Base-by-base conservation (phyloP, 805 yeast species). In the Lachancea sp. region DNA sequence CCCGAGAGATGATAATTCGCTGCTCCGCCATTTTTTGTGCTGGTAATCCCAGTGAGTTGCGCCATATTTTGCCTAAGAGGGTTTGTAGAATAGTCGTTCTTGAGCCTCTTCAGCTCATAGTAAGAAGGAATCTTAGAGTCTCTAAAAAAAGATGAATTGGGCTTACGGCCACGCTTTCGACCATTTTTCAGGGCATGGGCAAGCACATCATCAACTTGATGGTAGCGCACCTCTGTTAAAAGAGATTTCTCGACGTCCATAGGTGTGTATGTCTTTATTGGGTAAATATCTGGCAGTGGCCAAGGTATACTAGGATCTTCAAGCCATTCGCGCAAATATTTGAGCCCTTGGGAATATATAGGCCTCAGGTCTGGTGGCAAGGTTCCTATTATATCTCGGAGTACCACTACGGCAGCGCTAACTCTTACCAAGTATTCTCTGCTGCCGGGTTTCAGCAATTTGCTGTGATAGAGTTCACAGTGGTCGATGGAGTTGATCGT, bases 401-500 rank as follows among this genome's bases (percentile, higher is more conserved):
- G 61, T 22, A 88, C 85, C 3, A 88, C 95, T 15, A 83, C 72
- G 1, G 95, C 87, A 1, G 95, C 85, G 1, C 89, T 78, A 8
- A 83, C 78, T 34, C 77, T 78, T 46, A 77, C 80, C 32, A 87
- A 65, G 48, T 75, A 75, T 18, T 69, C 68, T 23, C 65, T 56
- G 24, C 66, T 61, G 29, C 49, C 63, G 43, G 46, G 49, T 8
- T 49, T 46, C 21, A 58, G 46, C 36, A 54, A 12, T 45, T 50
- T 60, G 50, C 63, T 65, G 67, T 78, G 73, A 51, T 71, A 65
- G 43, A 72, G 54, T 46, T 77, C 75, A 46, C 87, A 79, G 57
- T 90, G 97, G 51, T 90, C 96, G 19, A 86, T 77, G 2, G 95
- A 80, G 52, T 85, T 80, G 43, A 80, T 74, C 2, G 96, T 82